A percentile compares a stretch with the other conserved stretches of the same genome.
These are phyloP conservation scores for Heritiera fomes DNA, from an alignment of 345 rosid species.

Conservation along the genomic window DNA sequence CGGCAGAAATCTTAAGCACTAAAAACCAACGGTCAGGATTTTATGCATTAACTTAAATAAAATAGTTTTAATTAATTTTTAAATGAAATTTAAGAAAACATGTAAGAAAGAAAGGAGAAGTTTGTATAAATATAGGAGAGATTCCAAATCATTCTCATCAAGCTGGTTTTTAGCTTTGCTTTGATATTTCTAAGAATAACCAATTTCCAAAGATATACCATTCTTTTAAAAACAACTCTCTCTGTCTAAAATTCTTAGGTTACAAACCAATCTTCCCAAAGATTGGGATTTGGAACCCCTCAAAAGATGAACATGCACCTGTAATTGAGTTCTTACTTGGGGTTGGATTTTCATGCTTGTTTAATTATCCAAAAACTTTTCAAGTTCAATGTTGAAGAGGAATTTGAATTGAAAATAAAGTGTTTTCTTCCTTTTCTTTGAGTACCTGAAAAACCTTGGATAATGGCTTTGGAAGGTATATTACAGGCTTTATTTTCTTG, in stretches of 20 bases:
- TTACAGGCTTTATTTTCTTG: background rate
- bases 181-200: constrained; percentile 38
- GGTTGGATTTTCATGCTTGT: constrained; percentile 7
- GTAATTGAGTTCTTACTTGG: background rate
- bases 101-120: background rate
- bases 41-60: background rate
- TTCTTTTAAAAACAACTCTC: background rate
- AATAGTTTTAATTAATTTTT: background rate
- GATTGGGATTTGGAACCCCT: background rate
- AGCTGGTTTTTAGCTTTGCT: constrained; percentile 22
- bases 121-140: constrained; percentile 39
- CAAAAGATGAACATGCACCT: background rate
- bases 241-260: background rate
- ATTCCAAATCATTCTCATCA: constrained; percentile 21
- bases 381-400: background rate
- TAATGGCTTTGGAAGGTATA: constrained; percentile 33
- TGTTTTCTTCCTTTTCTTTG: background rate
- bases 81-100: background rate
- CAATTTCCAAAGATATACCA: constrained; percentile 36
- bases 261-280: background rate
- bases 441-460: constrained; percentile 7
- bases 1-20: constrained; percentile 41
- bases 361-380: background rate
- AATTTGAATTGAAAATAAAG: background rate
- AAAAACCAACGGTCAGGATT: constrained; percentile 25